Evolutionary conservation across 2,329 filamentous ascomycete genomes (phyloP), one percentile per base, ranked within the genome.

Genomic region (Colletotrichum brevisporum): DNA sequence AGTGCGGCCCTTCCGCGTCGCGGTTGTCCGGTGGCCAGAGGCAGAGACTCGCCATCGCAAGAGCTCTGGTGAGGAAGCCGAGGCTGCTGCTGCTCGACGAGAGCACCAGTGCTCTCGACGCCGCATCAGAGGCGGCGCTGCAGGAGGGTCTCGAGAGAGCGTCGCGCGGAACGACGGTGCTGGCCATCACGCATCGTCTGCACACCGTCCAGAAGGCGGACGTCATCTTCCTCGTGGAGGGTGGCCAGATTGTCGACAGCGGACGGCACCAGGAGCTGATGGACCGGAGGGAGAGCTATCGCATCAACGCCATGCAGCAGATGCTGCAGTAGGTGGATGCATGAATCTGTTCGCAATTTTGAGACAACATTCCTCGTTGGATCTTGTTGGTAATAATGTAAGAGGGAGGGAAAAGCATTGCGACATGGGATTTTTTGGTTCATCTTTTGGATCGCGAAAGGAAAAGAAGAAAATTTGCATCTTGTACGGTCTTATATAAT

Each of bases 41-140:
- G 16, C 94, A 97, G 78, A 87, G 93, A 1, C 80, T 97, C 15
- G 90, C 91, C 0, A 95, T 97, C 75, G 93, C 94, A 0, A 86
- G 94, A 26, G 93, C 93, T 0, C 83, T 95, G 3, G 86, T 94
- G 3, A 87, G 93, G 0, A 86, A 88, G 70, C 94, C 94, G 0
- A 86, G 90, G 54, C 84, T 97, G 1, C 79, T 97, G 18, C 87
- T 97, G 47, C 84, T 97, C 0, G 94, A 97, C 74, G 94, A 97
- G 82, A 92, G 92, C 36, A 97, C 94, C 0, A 92, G 90, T 50
- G 92, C 91, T 4, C 84, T 97, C 3, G 94, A 97, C 74, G 88
- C 89, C 0, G 90, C 91, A 74, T 91, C 88, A 57, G 91, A 93
- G 58, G 83, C 84, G 6, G 79, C 90, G 10, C 85, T 97, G 26